Evolutionary conservation across 345 rosid genomes (phyloP).

Genomic region (Trapa incisa): DNA sequence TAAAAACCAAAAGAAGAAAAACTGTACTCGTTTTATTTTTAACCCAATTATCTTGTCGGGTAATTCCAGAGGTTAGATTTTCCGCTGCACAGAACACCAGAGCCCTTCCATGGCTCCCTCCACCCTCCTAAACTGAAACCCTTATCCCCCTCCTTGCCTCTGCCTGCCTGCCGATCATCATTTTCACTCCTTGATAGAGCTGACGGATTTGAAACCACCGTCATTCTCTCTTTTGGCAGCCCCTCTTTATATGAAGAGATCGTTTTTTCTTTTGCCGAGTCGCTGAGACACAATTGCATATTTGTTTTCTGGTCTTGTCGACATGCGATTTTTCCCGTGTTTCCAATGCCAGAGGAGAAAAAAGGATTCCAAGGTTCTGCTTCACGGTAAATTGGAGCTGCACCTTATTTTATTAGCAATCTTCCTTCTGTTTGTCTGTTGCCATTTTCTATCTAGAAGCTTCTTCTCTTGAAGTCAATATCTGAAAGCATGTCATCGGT

Average conservation of each 20-base stretch:
- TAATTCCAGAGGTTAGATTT: not conserved
- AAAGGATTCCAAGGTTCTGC: constrained; percentile 11
- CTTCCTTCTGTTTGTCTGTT: not conserved
- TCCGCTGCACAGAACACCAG: not conserved
- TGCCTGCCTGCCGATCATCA: constrained; percentile 17
- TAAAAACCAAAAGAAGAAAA: too few species aligned
- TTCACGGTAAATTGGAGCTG: not conserved
- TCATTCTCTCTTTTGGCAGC: too few species aligned
- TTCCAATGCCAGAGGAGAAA: constrained; percentile 26
- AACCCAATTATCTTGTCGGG: not conserved
- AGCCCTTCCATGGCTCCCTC: too few species aligned
- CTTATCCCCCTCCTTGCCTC: not conserved
- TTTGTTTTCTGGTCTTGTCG: not conserved
- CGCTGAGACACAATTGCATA: too few species aligned
- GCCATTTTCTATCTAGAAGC: not conserved
- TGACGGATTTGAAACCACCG: too few species aligned
- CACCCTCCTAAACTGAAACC: too few species aligned
- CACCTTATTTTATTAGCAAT: too few species aligned
- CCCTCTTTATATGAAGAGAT: too few species aligned
- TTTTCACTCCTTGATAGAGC: constrained; percentile 8
- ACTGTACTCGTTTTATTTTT: too few species aligned
- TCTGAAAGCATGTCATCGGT: too few species aligned
- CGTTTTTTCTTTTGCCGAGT: too few species aligned
- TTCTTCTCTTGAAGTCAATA: not conserved
- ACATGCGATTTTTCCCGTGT: constrained; percentile 72